phyloP scores from a whole-genome alignment of 805 yeast species.

The Lipomyces orientalis region DNA sequence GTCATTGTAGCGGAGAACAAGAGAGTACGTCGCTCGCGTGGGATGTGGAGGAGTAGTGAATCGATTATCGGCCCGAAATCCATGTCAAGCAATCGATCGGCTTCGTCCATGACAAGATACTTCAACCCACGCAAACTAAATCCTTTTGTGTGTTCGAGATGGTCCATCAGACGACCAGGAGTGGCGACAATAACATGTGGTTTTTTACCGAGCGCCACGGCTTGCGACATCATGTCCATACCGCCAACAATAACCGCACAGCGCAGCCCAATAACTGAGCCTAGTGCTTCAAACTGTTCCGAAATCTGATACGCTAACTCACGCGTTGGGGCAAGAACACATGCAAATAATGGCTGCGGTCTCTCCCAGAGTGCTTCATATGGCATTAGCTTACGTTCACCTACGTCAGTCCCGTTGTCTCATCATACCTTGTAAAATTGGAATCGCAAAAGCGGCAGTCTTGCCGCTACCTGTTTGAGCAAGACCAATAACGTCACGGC shows the following conservation, averaged over 20 bases:
- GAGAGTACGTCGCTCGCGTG: conserved; percentile 77
- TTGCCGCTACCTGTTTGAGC: conserved; percentile 99
- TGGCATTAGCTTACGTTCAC: not conserved
- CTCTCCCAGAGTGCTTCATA: conserved; percentile 76
- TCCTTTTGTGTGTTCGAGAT: conserved; percentile 92
- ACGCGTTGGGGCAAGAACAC: conserved; percentile 79
- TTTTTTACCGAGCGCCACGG: conserved; percentile 87
- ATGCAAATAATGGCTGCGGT: conserved; percentile 85
- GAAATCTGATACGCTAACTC: conserved; percentile 68
- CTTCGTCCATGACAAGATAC: conserved; percentile 95
- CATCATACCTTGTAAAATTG: conserved; percentile 67
- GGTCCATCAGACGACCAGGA: conserved; percentile 89
- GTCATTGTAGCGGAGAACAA: conserved; percentile 98
- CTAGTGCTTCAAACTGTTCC: conserved; percentile 93
- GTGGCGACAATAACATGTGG: conserved; percentile 97
- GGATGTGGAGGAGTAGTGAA: conserved; percentile 81
- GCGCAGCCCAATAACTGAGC: conserved; percentile 89
- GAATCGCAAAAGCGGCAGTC: conserved; percentile 98
- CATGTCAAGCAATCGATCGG: conserved; percentile 98
- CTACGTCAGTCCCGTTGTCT: not conserved
- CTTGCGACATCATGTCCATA: conserved; percentile 98
- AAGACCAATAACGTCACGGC: conserved; percentile 86
- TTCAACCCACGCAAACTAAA: conserved; percentile 80
- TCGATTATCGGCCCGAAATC: conserved; percentile 96
- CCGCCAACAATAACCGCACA: conserved; percentile 93